Base-by-base conservation (phyloP, 2,329 filamentous ascomycete genomes). In the Cladophialophora exuberans region DNA sequence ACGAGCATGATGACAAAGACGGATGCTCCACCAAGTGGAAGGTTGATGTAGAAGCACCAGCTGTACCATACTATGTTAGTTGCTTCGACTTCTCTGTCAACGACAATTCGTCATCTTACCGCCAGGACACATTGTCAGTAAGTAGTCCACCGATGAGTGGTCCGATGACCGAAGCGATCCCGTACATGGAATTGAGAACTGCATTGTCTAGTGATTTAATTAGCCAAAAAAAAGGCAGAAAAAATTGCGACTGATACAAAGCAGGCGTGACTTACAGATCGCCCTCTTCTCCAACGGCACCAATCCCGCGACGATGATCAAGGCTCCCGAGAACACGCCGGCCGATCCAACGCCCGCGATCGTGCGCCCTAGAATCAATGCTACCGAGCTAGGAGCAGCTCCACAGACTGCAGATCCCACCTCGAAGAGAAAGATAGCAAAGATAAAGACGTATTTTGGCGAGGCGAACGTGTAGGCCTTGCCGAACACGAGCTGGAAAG, bases 141-240 rank as follows among this genome's bases (percentile, higher is more conserved):
- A 77, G 66, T 1, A 64, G 71, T 11, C 75, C 76, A 6, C 76
- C 75, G 9, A 78, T 57, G 3, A 78, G 54, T 0, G 75, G 75
- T 0, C 73, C 75, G 15, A 64, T 26, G 2, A 72, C 69, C 5
- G 70, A 57, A 2, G 73, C 73, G 11, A 75, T 42, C 5, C 65
- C 67, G 47, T 65, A 69, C n/a, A 66, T 60, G 18, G 52, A 54
- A 3, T 60, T 41, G 5, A 41, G 20, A 6, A 41, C 38, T 7
- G 38, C 38, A 41, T 41, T 41, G 13, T 41, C 38, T 41, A n/a
- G 2, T 13, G 3, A 2, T 22, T n/a, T 3, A 18, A 2, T 23
- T 41, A 41, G 38, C 20, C 15, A 41, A 13, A 17, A 41, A 3
- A 6, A 6, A 6, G 23, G n/a, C 11, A 11, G 4, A 33, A 13